These are phyloP conservation scores for Aspergillus steynii DNA, from an alignment of 495 filamentous ascomycete genomes.

Conservation along the genomic window DNA sequence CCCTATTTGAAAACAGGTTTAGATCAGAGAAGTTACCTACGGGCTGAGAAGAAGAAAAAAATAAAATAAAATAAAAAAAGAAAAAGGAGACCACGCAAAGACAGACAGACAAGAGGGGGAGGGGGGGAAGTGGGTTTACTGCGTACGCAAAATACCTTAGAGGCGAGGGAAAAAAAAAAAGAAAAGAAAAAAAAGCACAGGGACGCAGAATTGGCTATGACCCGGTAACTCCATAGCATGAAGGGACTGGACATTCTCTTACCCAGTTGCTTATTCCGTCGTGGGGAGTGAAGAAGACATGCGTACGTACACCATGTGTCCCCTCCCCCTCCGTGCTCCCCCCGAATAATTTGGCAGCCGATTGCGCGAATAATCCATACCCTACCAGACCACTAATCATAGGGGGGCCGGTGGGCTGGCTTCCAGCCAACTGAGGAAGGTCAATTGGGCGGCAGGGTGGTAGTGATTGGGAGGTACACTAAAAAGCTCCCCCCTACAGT, in stretches of 20 bases:
- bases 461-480: not conserved
- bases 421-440: not conserved
- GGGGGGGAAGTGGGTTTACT: constrained; percentile 13
- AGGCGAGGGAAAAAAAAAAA: not conserved
- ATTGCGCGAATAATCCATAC: constrained; percentile 8
- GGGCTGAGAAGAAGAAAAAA: constrained; percentile 3
- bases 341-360: not conserved
- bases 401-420: not conserved
- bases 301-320: constrained; percentile 9
- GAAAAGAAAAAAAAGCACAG: constrained; percentile 1
- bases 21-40: not conserved
- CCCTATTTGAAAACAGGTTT: not conserved
- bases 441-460: not conserved
- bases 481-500: constrained; percentile 5
- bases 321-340: constrained; percentile 4
- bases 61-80: constrained; percentile 14
- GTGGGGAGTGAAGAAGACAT: not conserved
- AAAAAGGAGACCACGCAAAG: constrained; percentile 12
- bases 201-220: no score
- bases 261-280: not conserved
- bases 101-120: not conserved
- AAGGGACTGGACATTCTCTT: not conserved
- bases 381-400: not conserved
- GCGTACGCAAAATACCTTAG: not conserved
- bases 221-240: not conserved